Percentiles rank a stretch among this genome's conserved stretches.
Evolutionary conservation across 345 rosid species (phyloP).

Genomic region (Limnanthes douglasii): DNA sequence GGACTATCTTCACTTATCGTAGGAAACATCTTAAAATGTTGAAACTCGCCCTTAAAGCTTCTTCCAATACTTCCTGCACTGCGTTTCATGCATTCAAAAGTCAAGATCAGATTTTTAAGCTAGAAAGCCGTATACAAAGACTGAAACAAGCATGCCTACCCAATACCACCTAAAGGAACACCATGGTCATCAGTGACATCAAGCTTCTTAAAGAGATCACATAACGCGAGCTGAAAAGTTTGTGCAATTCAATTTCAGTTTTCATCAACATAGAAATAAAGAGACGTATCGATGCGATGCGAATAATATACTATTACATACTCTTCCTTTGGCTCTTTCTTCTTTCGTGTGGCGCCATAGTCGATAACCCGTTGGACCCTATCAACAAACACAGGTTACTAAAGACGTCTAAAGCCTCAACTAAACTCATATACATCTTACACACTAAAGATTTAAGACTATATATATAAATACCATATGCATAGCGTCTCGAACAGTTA

Average conservation of each 20-base stretch:
- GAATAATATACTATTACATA: conserved; percentile 11
- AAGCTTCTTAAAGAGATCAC: conserved; percentile 58
- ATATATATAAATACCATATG: conserved; percentile 31
- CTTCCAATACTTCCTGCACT: conserved; percentile 92
- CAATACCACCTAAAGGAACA: conserved; percentile 77
- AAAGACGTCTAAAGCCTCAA: background rate
- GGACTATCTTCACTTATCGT: conserved; percentile 60
- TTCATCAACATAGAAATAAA: background rate
- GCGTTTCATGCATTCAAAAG: background rate
- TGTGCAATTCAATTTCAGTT: background rate
- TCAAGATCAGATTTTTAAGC: background rate
- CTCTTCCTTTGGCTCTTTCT: conserved; percentile 57
- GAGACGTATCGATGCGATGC: background rate
- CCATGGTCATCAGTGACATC: conserved; percentile 45
- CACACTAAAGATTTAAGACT: background rate
- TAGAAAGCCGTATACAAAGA: background rate
- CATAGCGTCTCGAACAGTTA: conserved; percentile 37
- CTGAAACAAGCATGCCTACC: conserved; percentile 28
- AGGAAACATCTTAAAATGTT: conserved; percentile 74
- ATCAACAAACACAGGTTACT: background rate
- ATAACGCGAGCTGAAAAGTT: conserved; percentile 25
- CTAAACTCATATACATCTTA: background rate
- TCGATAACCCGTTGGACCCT: conserved; percentile 86
- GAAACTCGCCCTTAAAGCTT: conserved; percentile 84
- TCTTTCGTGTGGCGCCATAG: conserved; percentile 38